Evolutionary conservation across 2,329 filamentous ascomycete species (phyloP).

Genomic region (Cladobotryum mycophilum): DNA sequence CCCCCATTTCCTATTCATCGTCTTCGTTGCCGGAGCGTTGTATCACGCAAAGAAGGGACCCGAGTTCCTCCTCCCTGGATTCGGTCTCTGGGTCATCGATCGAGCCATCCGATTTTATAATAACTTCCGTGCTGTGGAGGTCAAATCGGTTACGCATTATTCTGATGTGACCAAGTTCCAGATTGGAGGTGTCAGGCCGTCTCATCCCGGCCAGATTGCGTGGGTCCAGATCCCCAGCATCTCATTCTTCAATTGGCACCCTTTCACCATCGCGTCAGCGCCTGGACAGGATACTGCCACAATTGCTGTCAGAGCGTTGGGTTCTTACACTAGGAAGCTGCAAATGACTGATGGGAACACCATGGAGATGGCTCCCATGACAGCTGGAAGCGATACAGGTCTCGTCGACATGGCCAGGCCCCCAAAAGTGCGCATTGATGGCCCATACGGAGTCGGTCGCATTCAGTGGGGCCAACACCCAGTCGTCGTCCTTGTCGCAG

Average conservation of each 20-base stretch:
- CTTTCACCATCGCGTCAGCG: slow-evolving; percentile 18
- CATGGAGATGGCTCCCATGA: too few relatives aligned
- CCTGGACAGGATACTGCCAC: slow-evolving; percentile 1
- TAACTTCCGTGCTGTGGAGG: slow-evolving; percentile 13
- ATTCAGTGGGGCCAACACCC: slow-evolving; percentile 15
- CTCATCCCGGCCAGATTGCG: slow-evolving; percentile 17
- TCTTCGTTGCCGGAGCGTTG: too few relatives aligned
- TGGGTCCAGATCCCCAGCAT: slow-evolving; percentile 19
- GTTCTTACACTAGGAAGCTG: not conserved
- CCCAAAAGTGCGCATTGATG: too few relatives aligned
- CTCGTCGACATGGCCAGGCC: too few relatives aligned
- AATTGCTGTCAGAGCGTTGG: not conserved
- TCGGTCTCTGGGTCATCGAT: too few relatives aligned
- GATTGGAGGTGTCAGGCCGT: slow-evolving; percentile 10
- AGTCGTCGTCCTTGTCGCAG: slow-evolving; percentile 17
- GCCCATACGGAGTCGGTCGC: slow-evolving; percentile 14
- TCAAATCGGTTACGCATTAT: slow-evolving; percentile 12
- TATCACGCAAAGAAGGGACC: too few relatives aligned
- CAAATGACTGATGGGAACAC: too few relatives aligned
- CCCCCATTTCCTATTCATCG: not conserved
- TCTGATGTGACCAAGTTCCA: slow-evolving; percentile 17
- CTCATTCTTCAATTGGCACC: slow-evolving; percentile 21
- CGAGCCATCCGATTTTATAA: slow-evolving; percentile 16
- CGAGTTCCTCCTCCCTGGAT: too few relatives aligned
- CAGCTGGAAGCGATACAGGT: too few relatives aligned